Base-by-base conservation (phyloP, 768 basidiomycete genomes). In the Lentinula sp. region DNA sequence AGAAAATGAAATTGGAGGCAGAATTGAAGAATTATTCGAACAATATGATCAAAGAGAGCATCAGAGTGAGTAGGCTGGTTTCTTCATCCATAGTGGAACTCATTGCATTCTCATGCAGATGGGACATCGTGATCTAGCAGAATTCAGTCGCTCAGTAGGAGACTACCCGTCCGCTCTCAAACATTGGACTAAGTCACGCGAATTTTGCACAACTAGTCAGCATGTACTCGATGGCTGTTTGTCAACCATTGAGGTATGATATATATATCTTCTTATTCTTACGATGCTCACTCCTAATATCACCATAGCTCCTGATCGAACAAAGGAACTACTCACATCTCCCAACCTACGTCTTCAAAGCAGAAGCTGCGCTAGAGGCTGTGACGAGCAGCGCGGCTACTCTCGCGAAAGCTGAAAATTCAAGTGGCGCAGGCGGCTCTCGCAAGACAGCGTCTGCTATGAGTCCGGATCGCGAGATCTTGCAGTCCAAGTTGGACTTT, bases 41-140 rank as follows among this genome's bases (percentile, higher is more conserved):
- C 67, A 98, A 97, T 71, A 89, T 98, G 87, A 97, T 98, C 79
- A 98, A 97, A 74, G 96, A 98, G 81, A 95, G 92, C 80, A 95
- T 97, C 66, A 79, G 96, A 68, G 94, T 96, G 70, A 69, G 81
- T 36, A 33, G 15, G 20, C 48, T 42, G 16, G 6, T 58, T 10
- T 36, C 51, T 20, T 42, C 42, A 0, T 50, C 35, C 62, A 41
- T 61, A 16, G 37, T 33, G 37, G 58, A 41, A 48, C 35, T 46
- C 59, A 41, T 35, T 28, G 13, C 7, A 12, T 39, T 35, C 50
- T 39, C 7, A 50, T 20, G n/a, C 70, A 95, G 93, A 93, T 96
- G 92, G 91, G 85, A 0, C 87, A 95, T 72, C 82, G 95, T 60
- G 95, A 98, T 67, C 79, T 97, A 41, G 95, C 90, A 8, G 82